Base-by-base conservation (phyloP, 768 basidiomycete species). In the Flagelloscypha sp. region DNA sequence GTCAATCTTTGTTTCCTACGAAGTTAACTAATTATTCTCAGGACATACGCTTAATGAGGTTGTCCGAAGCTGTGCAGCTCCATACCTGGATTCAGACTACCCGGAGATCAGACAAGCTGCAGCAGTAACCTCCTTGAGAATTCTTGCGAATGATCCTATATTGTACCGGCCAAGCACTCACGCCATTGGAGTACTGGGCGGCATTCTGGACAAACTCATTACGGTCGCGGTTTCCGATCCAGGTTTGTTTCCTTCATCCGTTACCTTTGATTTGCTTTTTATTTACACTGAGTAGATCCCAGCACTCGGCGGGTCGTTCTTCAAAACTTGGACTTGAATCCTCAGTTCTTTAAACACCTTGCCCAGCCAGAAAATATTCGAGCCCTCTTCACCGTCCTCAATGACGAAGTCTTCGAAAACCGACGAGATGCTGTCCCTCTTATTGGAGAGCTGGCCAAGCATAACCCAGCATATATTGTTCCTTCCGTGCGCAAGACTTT, bases 391-490 rank as follows among this genome's bases (percentile, higher is more conserved):
- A 61, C 70, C 37, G 70, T 68, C 1, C 54, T 72, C 35, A 71
- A 71, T 48, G 70, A 72, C 44, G 68, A 70, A 46, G 59, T 64
- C 6, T 71, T 67, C 52, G 53, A 51, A 5, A 67, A 67, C 43
- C 59, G 70, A 13, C 63, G 68, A 33, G 48, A 63, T 13, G 68
- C 68, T 0, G 63, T 72, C 40, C 53, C 50, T 12, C 59, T 70
- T 37, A 69, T 72, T 35, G 70, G 70, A 3, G 53, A 70, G 10
- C 51, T 72, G 12, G 64, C 68, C 3, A 49, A 47, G 11, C 60
- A 64, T 44, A 72, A 72, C 40, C 70, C 70, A 2, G 70, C 70
- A 6, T 68, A 69, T 46, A 68, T 72, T 12, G 70, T 72, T 66
- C 68, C 70, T 8, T 62, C 62, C 2, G 45, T 72, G 30, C 52